Evolutionary conservation across 140 eudicot species (phyloP).

Genomic region (Cichorium intybus): DNA sequence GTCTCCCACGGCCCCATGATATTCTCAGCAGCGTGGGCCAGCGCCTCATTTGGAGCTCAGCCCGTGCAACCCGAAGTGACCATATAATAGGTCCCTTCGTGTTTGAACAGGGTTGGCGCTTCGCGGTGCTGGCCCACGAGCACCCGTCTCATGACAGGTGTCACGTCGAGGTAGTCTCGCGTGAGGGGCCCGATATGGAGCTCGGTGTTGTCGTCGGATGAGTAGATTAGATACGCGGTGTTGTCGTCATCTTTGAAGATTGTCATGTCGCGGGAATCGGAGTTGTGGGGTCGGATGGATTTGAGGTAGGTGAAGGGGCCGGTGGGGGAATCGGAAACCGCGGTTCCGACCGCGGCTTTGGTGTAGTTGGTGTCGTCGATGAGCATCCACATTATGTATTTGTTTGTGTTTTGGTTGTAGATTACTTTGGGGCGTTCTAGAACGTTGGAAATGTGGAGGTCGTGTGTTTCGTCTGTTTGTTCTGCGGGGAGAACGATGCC

Average conservation of each 20-base stretch:
- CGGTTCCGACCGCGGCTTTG: constrained; percentile 82
- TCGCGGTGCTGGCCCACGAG: constrained; percentile 87
- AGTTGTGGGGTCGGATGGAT: constrained; percentile 80
- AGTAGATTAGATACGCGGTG: constrained; percentile 77
- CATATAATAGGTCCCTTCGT: constrained; percentile 91
- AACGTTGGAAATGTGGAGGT: constrained; percentile 78
- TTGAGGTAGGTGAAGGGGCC: constrained; percentile 84
- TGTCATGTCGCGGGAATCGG: constrained; percentile 93
- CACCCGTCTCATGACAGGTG: constrained; percentile 49
- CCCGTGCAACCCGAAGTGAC: constrained; percentile 95
- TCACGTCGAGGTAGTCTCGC: constrained; percentile 67
- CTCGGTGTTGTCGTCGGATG: constrained; percentile 87
- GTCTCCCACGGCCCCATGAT: constrained; percentile 97
- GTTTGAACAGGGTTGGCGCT: constrained; percentile 96
- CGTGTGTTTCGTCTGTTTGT: constrained; percentile 76
- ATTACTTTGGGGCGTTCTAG: constrained; percentile 95
- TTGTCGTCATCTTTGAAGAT: constrained; percentile 86
- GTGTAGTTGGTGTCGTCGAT: constrained; percentile 90
- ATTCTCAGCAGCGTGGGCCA: constrained; percentile 86
- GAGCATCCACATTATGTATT: constrained; percentile 99
- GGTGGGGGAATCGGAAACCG: constrained; percentile 60
- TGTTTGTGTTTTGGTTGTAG: constrained; percentile 61
- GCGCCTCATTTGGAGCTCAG: constrained; percentile 93
- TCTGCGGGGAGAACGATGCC: constrained; percentile 90
- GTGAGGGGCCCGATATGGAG: constrained; percentile 90